phyloP scores from a whole-genome alignment of 257 asterid species.

The Ophiorrhiza pumila region DNA sequence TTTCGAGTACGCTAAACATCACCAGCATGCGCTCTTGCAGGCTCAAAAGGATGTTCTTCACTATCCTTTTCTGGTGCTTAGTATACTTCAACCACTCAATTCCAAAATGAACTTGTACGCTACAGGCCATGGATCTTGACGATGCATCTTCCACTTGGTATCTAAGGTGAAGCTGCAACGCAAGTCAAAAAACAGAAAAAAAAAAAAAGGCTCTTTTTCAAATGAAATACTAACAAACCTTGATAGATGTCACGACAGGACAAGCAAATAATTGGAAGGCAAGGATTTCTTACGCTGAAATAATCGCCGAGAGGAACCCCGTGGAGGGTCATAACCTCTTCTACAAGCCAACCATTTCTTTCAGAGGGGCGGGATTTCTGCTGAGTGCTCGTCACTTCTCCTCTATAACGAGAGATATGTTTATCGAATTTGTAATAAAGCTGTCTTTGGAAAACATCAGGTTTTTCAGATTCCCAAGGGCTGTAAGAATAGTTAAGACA shows the following conservation, averaged over 20 bases:
- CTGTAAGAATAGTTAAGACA: slow-evolving; percentile 77
- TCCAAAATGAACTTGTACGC: slow-evolving; percentile 72
- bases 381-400: slow-evolving; percentile 97
- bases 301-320: slow-evolving; percentile 94
- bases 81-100: slow-evolving; percentile 78
- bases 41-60: slow-evolving; percentile 67
- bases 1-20: slow-evolving; percentile 75
- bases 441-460: slow-evolving; percentile 79
- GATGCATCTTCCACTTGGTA: slow-evolving; percentile 80
- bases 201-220: too few relatives aligned
- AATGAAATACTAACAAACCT: neutral
- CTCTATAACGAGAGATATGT: slow-evolving; percentile 71
- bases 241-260: neutral
- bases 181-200: neutral
- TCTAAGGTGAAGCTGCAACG: slow-evolving; percentile 76
- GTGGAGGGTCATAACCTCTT: slow-evolving; percentile 96
- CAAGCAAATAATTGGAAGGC: neutral
- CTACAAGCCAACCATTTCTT: slow-evolving; percentile 75
- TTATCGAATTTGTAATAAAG: slow-evolving; percentile 83
- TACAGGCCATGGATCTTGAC: slow-evolving; percentile 71
- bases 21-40: slow-evolving; percentile 76
- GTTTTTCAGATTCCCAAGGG: slow-evolving; percentile 92
- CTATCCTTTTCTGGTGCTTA: slow-evolving; percentile 70
- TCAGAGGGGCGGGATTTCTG: slow-evolving; percentile 68
- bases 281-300: slow-evolving; percentile 56